Evolutionary conservation across 495 filamentous ascomycete genomes (phyloP).

Genomic region (Talaromyces liani): DNA sequence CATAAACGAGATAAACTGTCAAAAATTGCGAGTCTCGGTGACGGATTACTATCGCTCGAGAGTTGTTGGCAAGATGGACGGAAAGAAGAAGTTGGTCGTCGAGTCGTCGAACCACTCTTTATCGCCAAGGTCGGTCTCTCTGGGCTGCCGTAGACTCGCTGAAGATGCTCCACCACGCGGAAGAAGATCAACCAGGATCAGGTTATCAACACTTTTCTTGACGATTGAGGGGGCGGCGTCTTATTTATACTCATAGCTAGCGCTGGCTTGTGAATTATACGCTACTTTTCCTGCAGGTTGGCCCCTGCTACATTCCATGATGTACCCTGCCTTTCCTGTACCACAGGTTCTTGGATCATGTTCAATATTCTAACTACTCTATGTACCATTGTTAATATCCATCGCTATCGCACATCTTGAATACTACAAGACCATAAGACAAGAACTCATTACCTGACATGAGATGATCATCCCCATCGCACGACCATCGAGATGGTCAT

Average conservation of each 20-base stretch:
- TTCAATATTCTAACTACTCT: background rate
- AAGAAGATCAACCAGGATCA: background rate
- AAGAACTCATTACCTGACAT: background rate
- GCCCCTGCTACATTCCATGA: background rate
- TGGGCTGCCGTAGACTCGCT: background rate
- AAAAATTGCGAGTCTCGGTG: background rate
- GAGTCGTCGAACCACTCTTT: background rate
- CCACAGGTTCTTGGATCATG: background rate
- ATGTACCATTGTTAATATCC: background rate
- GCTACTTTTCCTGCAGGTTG: background rate
- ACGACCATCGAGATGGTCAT: background rate
- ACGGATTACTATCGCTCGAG: background rate
- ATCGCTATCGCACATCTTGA: background rate
- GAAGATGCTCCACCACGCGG: background rate
- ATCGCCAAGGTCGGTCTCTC: slow-evolving; percentile 2
- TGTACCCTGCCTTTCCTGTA: background rate
- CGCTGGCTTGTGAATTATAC: background rate
- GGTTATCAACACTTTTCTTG: background rate
- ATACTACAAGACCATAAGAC: background rate
- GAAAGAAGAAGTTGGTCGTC: background rate
- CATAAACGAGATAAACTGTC: background rate
- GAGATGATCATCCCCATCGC: background rate
- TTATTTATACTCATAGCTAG: slow-evolving; percentile 1
- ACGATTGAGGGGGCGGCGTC: background rate
- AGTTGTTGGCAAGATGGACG: background rate